phyloP scores from a whole-genome alignment of 1,284 basidiomycete species.

The Tylopilus orsonianus region DNA sequence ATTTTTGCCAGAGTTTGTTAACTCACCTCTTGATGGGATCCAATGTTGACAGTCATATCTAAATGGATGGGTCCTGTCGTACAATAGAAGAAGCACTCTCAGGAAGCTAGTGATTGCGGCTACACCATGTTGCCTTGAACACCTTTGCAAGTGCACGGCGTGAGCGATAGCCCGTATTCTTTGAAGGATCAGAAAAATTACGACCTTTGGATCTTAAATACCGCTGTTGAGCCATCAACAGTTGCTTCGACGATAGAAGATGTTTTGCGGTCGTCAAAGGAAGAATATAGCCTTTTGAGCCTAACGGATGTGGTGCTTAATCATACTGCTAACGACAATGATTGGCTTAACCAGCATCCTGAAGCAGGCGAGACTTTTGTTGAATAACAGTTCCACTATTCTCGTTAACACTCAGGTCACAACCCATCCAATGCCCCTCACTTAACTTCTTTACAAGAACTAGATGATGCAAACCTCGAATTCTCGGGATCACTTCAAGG shows the following conservation, averaged over 20 bases:
- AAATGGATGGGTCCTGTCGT: constrained; percentile 93
- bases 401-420: constrained; percentile 57
- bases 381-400: constrained; percentile 1
- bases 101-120: constrained; percentile 81
- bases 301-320: constrained; percentile 94
- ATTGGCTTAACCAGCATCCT: constrained; percentile 90
- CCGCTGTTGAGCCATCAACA: constrained; percentile 46
- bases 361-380: constrained; percentile 70
- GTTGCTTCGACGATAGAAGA: constrained; percentile 58
- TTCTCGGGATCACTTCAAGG: constrained; percentile 69
- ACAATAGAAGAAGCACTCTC: constrained; percentile 77
- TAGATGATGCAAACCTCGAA: constrained; percentile 81
- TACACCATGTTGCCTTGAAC: constrained; percentile 98
- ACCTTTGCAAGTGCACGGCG: constrained; percentile 86
- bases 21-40: constrained; percentile 82
- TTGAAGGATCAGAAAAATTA: constrained; percentile 85
- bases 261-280: constrained; percentile 67
- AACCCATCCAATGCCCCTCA: constrained; percentile 89
- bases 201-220: constrained; percentile 70
- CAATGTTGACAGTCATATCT: constrained; percentile 85
- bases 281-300: constrained; percentile 85
- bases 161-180: constrained; percentile 88
- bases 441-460: constrained; percentile 81
- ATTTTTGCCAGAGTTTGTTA: constrained; percentile 49
- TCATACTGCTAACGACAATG: constrained; percentile 90